Evolutionary conservation across 2,329 filamentous ascomycete species (phyloP).

Genomic region (Byssothecium circinans): DNA sequence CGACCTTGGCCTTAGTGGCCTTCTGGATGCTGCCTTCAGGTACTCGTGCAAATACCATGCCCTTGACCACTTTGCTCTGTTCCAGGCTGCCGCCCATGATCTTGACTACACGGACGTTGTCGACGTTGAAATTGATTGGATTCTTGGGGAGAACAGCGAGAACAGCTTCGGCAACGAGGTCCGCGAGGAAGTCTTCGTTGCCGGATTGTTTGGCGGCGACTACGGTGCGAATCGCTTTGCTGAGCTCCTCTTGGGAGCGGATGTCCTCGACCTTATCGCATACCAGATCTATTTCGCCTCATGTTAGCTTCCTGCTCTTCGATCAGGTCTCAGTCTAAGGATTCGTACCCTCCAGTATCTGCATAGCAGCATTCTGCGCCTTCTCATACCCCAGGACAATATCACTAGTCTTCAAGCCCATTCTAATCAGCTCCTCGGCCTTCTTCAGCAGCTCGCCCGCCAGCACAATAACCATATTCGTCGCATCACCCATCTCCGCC

Average conservation of each 20-base stretch:
- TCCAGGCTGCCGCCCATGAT: slow-evolving; percentile 97
- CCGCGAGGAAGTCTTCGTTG: slow-evolving; percentile 83
- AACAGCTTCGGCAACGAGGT: slow-evolving; percentile 80
- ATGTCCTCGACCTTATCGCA: slow-evolving; percentile 91
- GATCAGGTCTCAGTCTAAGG: neutral
- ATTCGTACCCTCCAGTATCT: slow-evolving; percentile 69
- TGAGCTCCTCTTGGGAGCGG: slow-evolving; percentile 76
- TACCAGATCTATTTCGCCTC: slow-evolving; percentile 63
- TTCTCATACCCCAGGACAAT: slow-evolving; percentile 95
- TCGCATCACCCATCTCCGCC: slow-evolving; percentile 97
- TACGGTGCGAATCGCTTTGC: slow-evolving; percentile 93
- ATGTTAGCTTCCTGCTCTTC: slow-evolving; percentile 17
- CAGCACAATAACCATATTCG: slow-evolving; percentile 93
- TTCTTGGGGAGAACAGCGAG: slow-evolving; percentile 94
- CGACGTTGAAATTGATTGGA: slow-evolving; percentile 93
- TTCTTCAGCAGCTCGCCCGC: slow-evolving; percentile 95
- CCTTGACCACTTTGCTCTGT: slow-evolving; percentile 91
- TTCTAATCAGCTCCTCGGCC: slow-evolving; percentile 91
- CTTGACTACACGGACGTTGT: slow-evolving; percentile 98
- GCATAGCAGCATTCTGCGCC: slow-evolving; percentile 84
- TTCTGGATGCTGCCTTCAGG: slow-evolving; percentile 91
- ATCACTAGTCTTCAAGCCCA: slow-evolving; percentile 98
- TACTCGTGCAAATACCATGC: slow-evolving; percentile 97
- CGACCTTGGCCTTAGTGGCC: slow-evolving; percentile 89
- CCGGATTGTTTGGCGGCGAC: slow-evolving; percentile 96